These are phyloP conservation scores for Anisodus acutangulus DNA, from an alignment of 257 asterid species.

Conservation along the genomic window DNA sequence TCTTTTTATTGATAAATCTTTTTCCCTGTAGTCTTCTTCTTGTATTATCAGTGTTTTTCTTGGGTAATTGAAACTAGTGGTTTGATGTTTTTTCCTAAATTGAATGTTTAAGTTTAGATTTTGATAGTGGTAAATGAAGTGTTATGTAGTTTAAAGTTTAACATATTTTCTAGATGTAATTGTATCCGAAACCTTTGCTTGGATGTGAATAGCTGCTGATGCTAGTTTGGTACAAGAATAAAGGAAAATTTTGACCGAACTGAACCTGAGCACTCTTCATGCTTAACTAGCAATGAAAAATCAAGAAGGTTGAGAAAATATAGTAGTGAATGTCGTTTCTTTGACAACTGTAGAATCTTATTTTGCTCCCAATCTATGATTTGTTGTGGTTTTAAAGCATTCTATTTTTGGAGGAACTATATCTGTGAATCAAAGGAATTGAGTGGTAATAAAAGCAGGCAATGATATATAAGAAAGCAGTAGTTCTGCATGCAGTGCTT, in stretches of 20 bases:
- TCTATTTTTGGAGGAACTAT: constrained; percentile 5
- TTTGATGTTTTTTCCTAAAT: background rate
- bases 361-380: background rate
- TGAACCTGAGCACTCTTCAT: background rate
- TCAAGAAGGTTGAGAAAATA: constrained; percentile 23
- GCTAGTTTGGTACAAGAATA: background rate
- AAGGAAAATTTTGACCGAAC: background rate
- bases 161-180: background rate
- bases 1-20: background rate
- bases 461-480: background rate
- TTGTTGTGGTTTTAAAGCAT: background rate
- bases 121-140: background rate
- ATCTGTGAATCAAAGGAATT: background rate
- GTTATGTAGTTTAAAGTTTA: background rate
- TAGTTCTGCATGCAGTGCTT: background rate
- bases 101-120: background rate
- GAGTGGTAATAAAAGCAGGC: background rate
- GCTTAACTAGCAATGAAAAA: background rate
- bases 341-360: background rate
- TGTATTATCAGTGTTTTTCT: background rate
- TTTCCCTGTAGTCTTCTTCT: background rate
- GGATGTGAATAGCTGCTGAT: background rate
- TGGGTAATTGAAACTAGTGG: constrained; percentile 3
- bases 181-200: background rate
- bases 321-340: background rate